These are phyloP conservation scores for Straminergon stramineum DNA, from an alignment of 225 moss, liverwort and hornwort species.

Conservation along the genomic window DNA sequence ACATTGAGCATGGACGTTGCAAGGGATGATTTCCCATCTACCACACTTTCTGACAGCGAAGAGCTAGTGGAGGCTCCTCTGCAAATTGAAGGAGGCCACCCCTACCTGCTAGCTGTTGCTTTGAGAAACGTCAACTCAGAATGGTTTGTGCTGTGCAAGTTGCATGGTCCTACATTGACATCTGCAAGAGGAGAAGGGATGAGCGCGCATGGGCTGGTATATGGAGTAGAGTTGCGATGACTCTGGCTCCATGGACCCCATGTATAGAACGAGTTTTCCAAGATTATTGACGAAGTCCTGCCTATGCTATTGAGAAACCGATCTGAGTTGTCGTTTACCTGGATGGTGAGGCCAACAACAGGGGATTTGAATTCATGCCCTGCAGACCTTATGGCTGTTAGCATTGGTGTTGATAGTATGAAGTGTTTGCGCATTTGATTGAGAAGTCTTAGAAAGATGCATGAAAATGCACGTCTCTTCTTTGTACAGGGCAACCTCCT, in stretches of 20 bases:
- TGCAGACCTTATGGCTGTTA: slow-evolving; percentile 19
- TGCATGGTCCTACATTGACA: background rate
- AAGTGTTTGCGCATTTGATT: slow-evolving; percentile 12
- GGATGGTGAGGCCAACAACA: background rate
- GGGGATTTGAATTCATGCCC: slow-evolving; percentile 7
- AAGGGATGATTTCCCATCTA: background rate
- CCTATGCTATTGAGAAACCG: background rate
- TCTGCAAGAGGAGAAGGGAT: background rate
- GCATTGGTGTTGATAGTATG: slow-evolving; percentile 3
- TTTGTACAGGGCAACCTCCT: slow-evolving; percentile 25
- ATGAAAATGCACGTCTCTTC: slow-evolving; percentile 3
- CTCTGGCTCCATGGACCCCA: background rate
- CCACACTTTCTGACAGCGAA: background rate
- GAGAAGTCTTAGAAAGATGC: background rate
- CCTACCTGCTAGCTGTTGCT: background rate
- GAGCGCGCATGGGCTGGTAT: background rate
- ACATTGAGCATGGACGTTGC: background rate
- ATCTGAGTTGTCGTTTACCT: background rate
- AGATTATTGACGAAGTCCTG: background rate
- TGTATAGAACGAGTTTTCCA: background rate
- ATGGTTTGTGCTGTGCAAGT: background rate
- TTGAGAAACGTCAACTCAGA: background rate
- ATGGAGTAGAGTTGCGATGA: background rate
- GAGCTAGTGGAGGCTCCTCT: background rate
- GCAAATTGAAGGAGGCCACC: background rate